phyloP scores from a whole-genome alignment of 768 basidiomycete genomes.

The Mrakia blollopis region DNA sequence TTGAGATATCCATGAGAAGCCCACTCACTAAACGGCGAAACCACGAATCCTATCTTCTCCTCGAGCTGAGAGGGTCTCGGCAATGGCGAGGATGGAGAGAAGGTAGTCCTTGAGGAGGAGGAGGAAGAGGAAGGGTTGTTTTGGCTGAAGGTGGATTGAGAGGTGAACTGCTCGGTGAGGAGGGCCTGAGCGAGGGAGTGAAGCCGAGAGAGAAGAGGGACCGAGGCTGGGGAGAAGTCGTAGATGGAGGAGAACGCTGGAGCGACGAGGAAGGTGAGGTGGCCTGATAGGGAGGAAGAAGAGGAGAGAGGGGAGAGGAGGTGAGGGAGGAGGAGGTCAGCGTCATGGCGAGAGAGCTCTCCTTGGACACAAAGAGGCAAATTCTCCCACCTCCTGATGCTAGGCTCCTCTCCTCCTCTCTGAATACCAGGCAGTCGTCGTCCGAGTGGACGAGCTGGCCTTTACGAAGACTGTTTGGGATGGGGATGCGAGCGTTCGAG shows the following conservation, averaged over 20 bases:
- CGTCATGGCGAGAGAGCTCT: no score
- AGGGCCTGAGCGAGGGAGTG: neutral
- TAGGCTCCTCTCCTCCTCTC: conserved; percentile 16
- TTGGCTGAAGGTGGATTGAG: neutral
- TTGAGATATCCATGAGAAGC: neutral
- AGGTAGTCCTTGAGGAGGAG: neutral
- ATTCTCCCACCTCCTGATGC: conserved; percentile 13
- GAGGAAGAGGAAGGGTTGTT: neutral
- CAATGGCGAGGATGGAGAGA: neutral
- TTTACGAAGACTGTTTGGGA: neutral
- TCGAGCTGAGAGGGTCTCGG: neutral
- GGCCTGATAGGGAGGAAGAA: neutral
- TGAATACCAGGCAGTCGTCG: conserved; percentile 15
- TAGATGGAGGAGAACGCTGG: conserved; percentile 18
- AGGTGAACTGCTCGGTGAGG: neutral
- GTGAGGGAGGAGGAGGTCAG: no score
- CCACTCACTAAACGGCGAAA: conserved; percentile 21
- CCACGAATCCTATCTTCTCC: conserved; percentile 19
- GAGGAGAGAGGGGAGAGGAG: no score
- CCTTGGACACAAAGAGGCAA: neutral
- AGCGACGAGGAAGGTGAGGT: conserved; percentile 23
- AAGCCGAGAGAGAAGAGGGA: conserved; percentile 20
- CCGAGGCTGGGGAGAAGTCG: conserved; percentile 13
- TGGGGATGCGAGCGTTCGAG: neutral
- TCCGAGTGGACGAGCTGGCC: conserved; percentile 12